A percentile compares a stretch with the other conserved stretches of the same genome.
These are phyloP conservation scores for Tricharina praecox DNA, from an alignment of 495 filamentous ascomycete species.

Conservation along the genomic window DNA sequence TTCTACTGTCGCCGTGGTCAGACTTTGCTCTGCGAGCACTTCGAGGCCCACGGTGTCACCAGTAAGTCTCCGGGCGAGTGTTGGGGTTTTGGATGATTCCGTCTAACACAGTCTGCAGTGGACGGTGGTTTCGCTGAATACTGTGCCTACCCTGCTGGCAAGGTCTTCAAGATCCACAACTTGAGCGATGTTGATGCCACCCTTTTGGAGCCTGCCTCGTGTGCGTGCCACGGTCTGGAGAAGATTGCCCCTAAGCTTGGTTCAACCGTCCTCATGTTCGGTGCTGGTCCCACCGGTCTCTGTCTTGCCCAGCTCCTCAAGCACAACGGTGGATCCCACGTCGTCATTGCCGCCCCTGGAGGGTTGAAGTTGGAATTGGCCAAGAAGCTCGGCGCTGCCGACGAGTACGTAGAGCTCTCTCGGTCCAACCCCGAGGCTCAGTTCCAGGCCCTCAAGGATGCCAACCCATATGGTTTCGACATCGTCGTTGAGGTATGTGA, in stretches of 20 bases:
- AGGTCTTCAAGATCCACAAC: slow-evolving; percentile 55
- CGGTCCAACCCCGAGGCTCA: slow-evolving; percentile 38
- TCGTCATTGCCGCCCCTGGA: slow-evolving; percentile 47
- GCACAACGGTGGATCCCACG: slow-evolving; percentile 46
- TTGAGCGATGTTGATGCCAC: slow-evolving; percentile 55
- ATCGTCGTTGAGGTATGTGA: slow-evolving; percentile 37
- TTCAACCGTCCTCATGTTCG: slow-evolving; percentile 49
- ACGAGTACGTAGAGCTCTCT: slow-evolving; percentile 46
- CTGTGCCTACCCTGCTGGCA: slow-evolving; percentile 38
- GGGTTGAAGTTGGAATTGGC: slow-evolving; percentile 56
- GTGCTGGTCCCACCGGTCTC: slow-evolving; percentile 48
- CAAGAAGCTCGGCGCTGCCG: slow-evolving; percentile 47
- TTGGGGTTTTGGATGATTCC: too few species aligned
- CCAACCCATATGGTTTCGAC: slow-evolving; percentile 56
- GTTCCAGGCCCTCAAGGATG: slow-evolving; percentile 43
- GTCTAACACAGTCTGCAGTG: slow-evolving; percentile 26
- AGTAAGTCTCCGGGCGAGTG: slow-evolving; percentile 26
- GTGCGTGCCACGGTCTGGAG: slow-evolving; percentile 52
- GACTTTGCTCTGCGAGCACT: slow-evolving; percentile 52
- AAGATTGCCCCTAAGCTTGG: slow-evolving; percentile 54
- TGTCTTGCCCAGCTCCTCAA: slow-evolving; percentile 44
- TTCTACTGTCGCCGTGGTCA: slow-evolving; percentile 59
- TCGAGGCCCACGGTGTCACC: slow-evolving; percentile 45
- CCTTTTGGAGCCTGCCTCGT: slow-evolving; percentile 54
- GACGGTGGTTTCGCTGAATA: slow-evolving; percentile 59